These are phyloP conservation scores for Sordariomycetes sp. DNA, from an alignment of 2,329 filamentous ascomycete species.

Conservation along the genomic window DNA sequence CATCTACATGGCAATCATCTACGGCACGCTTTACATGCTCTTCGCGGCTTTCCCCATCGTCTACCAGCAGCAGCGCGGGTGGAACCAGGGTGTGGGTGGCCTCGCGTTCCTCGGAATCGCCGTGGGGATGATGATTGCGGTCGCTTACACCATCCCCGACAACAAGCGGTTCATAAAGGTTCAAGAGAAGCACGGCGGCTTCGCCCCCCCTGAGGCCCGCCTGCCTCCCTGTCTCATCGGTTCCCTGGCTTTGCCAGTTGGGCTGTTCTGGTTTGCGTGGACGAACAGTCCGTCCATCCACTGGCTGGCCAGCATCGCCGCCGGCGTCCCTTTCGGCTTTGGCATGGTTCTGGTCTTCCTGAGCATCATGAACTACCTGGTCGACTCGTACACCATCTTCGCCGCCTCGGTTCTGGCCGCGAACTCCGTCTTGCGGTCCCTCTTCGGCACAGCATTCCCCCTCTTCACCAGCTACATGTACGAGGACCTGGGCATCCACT, in stretches of 20 bases:
- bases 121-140: conserved; percentile 46
- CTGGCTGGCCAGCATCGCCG: conserved; percentile 36
- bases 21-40: conserved; percentile 38
- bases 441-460: conserved; percentile 59
- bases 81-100: conserved; percentile 40
- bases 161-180: too few relatives aligned
- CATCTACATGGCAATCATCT: conserved; percentile 47
- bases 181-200: not conserved
- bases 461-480: conserved; percentile 51
- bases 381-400: conserved; percentile 59
- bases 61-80: conserved; percentile 41
- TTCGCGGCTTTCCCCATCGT: conserved; percentile 43
- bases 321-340: conserved; percentile 36
- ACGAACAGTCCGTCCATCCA: conserved; percentile 41
- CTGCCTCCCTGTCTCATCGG: conserved; percentile 46
- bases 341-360: conserved; percentile 54
- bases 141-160: conserved; percentile 35
- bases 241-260: conserved; percentile 40
- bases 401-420: conserved; percentile 62
- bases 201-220: conserved; percentile 39
- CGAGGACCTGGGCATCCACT: conserved; percentile 52
- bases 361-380: conserved; percentile 48
- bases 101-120: conserved; percentile 51
- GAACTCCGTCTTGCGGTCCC: conserved; percentile 55
- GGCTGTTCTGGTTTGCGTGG: conserved; percentile 52